Evolutionary conservation across 768 basidiomycete species (phyloP).

Genomic region (Naganishia vaughanmartiniae): DNA sequence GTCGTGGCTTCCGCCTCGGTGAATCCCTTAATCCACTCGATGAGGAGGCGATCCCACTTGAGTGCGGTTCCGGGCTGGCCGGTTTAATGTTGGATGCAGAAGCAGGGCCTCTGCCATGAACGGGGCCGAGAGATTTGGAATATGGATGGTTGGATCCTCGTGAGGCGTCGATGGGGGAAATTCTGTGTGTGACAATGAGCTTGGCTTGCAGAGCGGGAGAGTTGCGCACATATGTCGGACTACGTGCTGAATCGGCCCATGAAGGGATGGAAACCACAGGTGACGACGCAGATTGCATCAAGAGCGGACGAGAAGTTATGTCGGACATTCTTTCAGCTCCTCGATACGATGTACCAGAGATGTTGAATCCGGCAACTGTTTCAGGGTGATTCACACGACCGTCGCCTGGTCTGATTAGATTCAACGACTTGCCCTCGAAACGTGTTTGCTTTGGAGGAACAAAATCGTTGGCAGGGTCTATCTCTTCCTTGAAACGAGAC

Average conservation of each 20-base stretch:
- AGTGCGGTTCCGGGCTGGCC: neutral
- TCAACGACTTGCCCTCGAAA: neutral
- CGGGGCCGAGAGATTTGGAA: neutral
- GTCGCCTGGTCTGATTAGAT: neutral
- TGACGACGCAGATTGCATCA: neutral
- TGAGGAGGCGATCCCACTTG: neutral
- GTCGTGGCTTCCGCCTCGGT: slow-evolving; percentile 19
- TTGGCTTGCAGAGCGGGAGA: neutral
- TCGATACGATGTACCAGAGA: neutral
- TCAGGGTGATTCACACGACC: neutral
- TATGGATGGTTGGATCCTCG: slow-evolving; percentile 6
- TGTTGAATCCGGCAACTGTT: neutral
- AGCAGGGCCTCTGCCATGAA: neutral
- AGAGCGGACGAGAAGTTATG: neutral
- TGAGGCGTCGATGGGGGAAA: slow-evolving; percentile 16
- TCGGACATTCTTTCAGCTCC: neutral
- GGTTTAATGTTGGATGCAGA: neutral
- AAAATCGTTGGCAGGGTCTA: neutral
- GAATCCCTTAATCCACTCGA: slow-evolving; percentile 12
- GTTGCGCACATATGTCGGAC: neutral
- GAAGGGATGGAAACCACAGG: neutral
- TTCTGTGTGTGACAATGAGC: neutral
- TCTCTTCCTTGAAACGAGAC: neutral
- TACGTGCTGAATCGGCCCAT: neutral
- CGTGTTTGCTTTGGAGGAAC: neutral